Percentiles rank a stretch among this genome's conserved stretches.
Conservation (phyloP, 148 eudicot species). For the Agrostemma githago region DNA sequence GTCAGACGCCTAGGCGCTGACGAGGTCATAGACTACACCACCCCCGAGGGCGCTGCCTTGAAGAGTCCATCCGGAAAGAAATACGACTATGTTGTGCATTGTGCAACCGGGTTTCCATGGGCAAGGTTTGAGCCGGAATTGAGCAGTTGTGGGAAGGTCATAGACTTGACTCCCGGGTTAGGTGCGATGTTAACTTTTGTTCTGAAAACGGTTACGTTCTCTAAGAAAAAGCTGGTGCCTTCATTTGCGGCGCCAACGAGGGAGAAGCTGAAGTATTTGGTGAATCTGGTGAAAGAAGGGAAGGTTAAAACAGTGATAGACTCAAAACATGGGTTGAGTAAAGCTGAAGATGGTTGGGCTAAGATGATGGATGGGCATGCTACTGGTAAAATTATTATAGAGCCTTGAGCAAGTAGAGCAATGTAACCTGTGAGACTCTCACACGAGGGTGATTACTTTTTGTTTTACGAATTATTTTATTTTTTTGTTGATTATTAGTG, state of each 20-base stretch:
- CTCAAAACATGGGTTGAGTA: conserved; percentile 46
- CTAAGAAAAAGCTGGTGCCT: conserved; percentile 60
- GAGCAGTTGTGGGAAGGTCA: conserved; percentile 48
- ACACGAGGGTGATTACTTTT: too few species aligned
- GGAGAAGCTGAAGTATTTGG: conserved; percentile 48
- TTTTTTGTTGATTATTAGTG: too few species aligned
- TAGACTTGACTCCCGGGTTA: conserved; percentile 47
- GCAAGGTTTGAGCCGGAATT: conserved; percentile 50
- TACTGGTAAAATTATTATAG: conserved; percentile 66
- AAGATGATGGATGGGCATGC: conserved; percentile 67
- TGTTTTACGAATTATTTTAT: too few species aligned
- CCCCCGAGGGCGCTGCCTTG: conserved; percentile 58
- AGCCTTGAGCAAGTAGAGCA: conserved; percentile 24
- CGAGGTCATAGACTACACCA: conserved; percentile 69
- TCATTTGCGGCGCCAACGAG: conserved; percentile 28
- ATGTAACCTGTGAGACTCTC: too few species aligned
- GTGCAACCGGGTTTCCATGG: conserved; percentile 58
- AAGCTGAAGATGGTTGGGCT: conserved; percentile 76
- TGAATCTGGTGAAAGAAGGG: conserved; percentile 55
- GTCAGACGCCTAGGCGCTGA: conserved; percentile 69
- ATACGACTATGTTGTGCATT: conserved; percentile 62
- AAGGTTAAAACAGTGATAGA: conserved; percentile 64
- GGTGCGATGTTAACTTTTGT: conserved; percentile 42
- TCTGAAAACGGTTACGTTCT: conserved; percentile 42
- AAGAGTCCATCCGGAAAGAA: conserved; percentile 64